Percentiles rank a stretch among this genome's conserved stretches.
Evolutionary conservation across 331 rosid species (phyloP).

Genomic region (Telfairia occidentalis): DNA sequence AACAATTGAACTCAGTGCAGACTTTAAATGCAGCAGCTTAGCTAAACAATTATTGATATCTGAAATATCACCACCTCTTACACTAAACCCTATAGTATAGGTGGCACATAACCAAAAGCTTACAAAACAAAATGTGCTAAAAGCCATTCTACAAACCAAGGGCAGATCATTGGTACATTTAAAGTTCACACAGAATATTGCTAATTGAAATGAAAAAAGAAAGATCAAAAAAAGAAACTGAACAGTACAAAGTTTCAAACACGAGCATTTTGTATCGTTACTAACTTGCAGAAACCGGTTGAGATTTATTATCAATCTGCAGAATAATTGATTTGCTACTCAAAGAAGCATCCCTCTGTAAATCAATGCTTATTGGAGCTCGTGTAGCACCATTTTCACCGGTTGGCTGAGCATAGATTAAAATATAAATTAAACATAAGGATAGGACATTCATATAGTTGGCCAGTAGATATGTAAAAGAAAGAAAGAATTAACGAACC

Average conservation of each 20-base stretch:
- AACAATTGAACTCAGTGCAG: background rate
- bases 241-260: background rate
- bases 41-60: background rate
- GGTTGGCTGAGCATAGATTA: conserved; percentile 51
- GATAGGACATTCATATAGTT: background rate
- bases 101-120: background rate
- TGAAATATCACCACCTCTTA: background rate
- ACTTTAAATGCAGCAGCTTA: background rate
- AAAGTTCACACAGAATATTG: background rate
- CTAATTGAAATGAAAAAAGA: background rate
- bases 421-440: background rate
- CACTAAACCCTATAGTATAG: background rate
- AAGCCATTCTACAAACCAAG: background rate
- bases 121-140: conserved; percentile 1
- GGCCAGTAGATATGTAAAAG: background rate
- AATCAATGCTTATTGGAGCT: conserved; percentile 80
- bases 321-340: conserved; percentile 70
- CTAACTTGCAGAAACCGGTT: conserved; percentile 75
- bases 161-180: background rate
- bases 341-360: conserved; percentile 69
- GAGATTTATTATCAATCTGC: conserved; percentile 83
- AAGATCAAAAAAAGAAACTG: background rate
- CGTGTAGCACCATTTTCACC: conserved; percentile 98
- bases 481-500: background rate
- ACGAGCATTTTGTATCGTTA: background rate